Conservation (phyloP, 306 rosid genomes). For the Cicer cuneatum region DNA sequence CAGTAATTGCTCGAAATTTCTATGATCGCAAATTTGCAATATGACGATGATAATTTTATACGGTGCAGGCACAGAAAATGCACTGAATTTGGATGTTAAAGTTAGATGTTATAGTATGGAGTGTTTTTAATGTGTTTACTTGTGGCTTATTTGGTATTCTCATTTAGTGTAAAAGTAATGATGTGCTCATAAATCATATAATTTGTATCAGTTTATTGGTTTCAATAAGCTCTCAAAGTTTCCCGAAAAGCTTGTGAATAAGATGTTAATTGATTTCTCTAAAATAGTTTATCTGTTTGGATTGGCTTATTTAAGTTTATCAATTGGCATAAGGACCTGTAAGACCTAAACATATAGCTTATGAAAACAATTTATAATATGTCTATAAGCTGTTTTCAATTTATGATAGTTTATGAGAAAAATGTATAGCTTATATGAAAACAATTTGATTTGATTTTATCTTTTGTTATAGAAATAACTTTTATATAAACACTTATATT, state of each 20-base stretch:
- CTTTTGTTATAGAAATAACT: too few species aligned
- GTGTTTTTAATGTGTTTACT: background rate
- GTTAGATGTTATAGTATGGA: background rate
- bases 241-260: background rate
- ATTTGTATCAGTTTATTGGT: background rate
- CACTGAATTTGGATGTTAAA: background rate
- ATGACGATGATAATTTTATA: background rate
- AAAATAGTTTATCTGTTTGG: background rate
- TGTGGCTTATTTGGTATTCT: background rate
- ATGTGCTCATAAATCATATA: background rate
- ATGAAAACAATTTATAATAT: too few species aligned
- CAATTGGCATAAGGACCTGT: too few species aligned
- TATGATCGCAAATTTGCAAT: background rate
- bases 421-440: too few species aligned
- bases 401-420: too few species aligned
- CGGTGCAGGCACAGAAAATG: background rate
- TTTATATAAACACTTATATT: too few species aligned
- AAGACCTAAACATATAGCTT: too few species aligned
- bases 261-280: background rate
- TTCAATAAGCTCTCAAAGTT: conserved; percentile 10
- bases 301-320: too few species aligned
- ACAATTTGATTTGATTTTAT: too few species aligned
- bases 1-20: background rate
- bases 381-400: too few species aligned
- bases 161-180: background rate